Percentiles rank a stretch among this genome's conserved stretches.
Conservation (phyloP, 23 red algal species). For the Gracilaria domingensis region DNA sequence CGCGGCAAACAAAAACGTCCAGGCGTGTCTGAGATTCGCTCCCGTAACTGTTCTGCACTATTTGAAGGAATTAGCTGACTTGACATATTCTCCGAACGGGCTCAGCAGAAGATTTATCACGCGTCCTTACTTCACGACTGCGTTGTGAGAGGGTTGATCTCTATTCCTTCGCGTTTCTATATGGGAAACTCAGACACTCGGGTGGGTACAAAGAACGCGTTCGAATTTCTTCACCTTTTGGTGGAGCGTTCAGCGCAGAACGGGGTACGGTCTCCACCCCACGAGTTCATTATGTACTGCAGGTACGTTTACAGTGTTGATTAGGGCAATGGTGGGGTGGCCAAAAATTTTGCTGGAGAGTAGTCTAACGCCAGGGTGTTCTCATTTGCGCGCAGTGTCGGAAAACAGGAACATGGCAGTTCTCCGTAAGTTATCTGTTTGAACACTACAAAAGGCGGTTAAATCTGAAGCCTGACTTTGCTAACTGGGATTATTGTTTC, state of each 20-base stretch:
- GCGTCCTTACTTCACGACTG: slow-evolving; percentile 31
- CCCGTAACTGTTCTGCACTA: slow-evolving; percentile 63
- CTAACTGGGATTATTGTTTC: slow-evolving; percentile 28
- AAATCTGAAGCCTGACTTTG: not conserved
- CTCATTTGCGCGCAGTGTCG: slow-evolving; percentile 24
- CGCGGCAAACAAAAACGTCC: slow-evolving; percentile 28
- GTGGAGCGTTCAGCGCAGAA: slow-evolving; percentile 29
- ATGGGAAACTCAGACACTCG: slow-evolving; percentile 70
- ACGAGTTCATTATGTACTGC: slow-evolving; percentile 79
- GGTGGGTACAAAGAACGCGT: slow-evolving; percentile 69
- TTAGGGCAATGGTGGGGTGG: not conserved
- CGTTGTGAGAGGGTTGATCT: slow-evolving; percentile 31
- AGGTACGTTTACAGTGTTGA: slow-evolving; percentile 44
- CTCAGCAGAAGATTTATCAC: slow-evolving; percentile 11
- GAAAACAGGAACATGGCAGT: slow-evolving; percentile 64
- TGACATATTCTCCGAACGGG: slow-evolving; percentile 1
- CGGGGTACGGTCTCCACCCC: slow-evolving; percentile 50
- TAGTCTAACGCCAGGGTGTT: not conserved
- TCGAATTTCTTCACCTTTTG: slow-evolving; percentile 57
- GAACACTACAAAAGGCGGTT: not conserved
- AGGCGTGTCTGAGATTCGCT: slow-evolving; percentile 43
- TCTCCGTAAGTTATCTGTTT: slow-evolving; percentile 45
- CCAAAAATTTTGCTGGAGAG: not conserved
- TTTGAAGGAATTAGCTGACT: slow-evolving; percentile 52
- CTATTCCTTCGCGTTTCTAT: slow-evolving; percentile 59